Evolutionary conservation across 306 rosid genomes (phyloP), one percentile per base, ranked within the genome.

Genomic region (Senna siamea): DNA sequence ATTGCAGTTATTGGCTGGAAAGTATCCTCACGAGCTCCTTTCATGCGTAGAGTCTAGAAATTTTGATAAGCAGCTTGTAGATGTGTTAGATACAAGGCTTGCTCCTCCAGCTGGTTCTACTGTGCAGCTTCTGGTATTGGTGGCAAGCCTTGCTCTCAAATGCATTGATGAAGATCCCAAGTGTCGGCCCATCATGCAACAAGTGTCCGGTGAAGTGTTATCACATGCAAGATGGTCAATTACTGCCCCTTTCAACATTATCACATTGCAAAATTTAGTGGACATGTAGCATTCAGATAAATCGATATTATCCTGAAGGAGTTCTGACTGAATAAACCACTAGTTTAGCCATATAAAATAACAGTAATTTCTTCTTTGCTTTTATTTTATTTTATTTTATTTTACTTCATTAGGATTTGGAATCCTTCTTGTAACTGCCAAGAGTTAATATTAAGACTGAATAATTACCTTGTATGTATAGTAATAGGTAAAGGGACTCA

Each of bases 31-130:
- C 7, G 76, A 77, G 64, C 17, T 59, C 38, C 75, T 69, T 38
- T 12, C 2, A 53, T 6, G 65, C 13, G 14, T 61, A 40, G 57
- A 77, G 47, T 61, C 72, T 51, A 71, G 58, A 14, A 65, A 60
- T 61, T 53, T 18, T 19, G 66, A 77, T 40, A 56, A 50, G 18
- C 57, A 26, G 30, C 53, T 52, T 30, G 13, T 19, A n/a, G 66
- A 77, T 61, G 74, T 77, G 58, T 54, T 77, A 41, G 81, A 77
- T 43, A 62, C 63, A 47, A 77, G 76, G 15, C n/a, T 43, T 22
- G 41, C 57, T 28, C 41, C 67, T 50, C 81, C 72, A 9, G 12
- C 37, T 41, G 76, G 59, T 28, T 32, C 48, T 41, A 9, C 4
- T 2, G 15, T 46, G 20, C 40, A 38, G 52, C 28, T 51, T 37